These are phyloP conservation scores for Coleophoma eucalyptorum DNA, from an alignment of 2,329 filamentous ascomycete species.

Conservation along the genomic window DNA sequence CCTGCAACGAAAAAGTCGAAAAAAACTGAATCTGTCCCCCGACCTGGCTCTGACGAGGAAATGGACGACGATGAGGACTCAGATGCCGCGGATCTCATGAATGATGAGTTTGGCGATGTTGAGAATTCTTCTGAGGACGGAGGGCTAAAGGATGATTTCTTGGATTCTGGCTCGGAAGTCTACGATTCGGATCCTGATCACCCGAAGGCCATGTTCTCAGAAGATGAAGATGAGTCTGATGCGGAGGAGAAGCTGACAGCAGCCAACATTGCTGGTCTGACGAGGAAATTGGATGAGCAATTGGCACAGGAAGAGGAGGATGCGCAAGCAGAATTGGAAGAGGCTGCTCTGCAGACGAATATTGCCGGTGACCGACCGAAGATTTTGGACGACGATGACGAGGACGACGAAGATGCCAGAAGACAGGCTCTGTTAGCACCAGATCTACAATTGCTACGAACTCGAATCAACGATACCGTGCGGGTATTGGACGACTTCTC, in stretches of 20 bases:
- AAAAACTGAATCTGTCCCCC: slow-evolving; percentile 36
- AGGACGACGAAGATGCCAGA: slow-evolving; percentile 55
- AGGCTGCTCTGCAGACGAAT: slow-evolving; percentile 87
- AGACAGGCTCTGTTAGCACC: slow-evolving; percentile 69
- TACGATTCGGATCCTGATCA: slow-evolving; percentile 51
- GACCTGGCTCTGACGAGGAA: slow-evolving; percentile 35
- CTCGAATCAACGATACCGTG: slow-evolving; percentile 87
- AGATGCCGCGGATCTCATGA: slow-evolving; percentile 42
- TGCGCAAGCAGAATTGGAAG: slow-evolving; percentile 80
- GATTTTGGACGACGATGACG: slow-evolving; percentile 60
- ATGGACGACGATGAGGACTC: slow-evolving; percentile 36
- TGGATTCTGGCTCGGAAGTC: slow-evolving; percentile 35
- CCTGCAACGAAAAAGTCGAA: slow-evolving; percentile 30
- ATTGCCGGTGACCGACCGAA: slow-evolving; percentile 74
- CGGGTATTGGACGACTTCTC: slow-evolving; percentile 87
- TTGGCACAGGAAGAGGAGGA: slow-evolving; percentile 75
- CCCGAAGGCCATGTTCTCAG: slow-evolving; percentile 78
- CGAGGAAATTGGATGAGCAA: slow-evolving; percentile 77
- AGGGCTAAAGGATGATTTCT: slow-evolving; percentile 53
- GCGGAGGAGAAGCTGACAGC: slow-evolving; percentile 88
- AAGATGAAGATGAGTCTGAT: slow-evolving; percentile 87
- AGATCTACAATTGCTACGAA: slow-evolving; percentile 83
- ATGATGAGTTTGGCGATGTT: slow-evolving; percentile 36
- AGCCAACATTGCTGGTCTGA: slow-evolving; percentile 92
- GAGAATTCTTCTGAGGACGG: slow-evolving; percentile 27